Conservation (phyloP, 1,139 yeast genomes). For the Saccharomycopsis hybrid region DNA sequence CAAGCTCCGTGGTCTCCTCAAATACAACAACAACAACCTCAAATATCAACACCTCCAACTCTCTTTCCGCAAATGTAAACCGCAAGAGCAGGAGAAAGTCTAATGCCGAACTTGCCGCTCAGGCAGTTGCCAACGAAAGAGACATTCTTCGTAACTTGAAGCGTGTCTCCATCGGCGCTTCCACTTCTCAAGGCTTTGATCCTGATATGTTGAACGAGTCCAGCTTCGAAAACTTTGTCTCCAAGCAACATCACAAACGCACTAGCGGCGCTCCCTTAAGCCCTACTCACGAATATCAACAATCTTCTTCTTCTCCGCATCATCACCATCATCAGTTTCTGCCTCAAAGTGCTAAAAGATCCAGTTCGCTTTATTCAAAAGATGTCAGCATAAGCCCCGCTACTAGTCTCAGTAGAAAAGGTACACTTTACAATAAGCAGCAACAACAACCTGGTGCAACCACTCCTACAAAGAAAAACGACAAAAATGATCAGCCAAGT, state of each 20-base stretch:
- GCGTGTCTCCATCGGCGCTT: conserved; percentile 40
- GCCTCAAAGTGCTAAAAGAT: not conserved
- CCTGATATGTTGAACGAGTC: conserved; percentile 37
- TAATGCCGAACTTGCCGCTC: conserved; percentile 29
- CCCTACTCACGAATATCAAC: not conserved
- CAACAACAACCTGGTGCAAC: not conserved
- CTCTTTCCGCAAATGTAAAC: not conserved
- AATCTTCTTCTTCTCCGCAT: not conserved
- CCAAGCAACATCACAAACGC: conserved; percentile 14
- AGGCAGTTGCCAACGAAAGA: conserved; percentile 44
- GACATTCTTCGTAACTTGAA: conserved; percentile 41
- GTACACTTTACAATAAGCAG: not conserved
- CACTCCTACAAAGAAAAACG: not conserved
- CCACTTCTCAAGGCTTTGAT: conserved; percentile 33
- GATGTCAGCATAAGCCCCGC: not conserved
- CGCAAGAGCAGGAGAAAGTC: conserved; percentile 24
- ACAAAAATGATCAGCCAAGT: not conserved
- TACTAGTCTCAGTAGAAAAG: not conserved
- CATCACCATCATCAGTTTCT: not conserved
- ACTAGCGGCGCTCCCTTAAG: not conserved
- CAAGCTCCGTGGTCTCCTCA: not conserved
- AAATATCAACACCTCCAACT: conserved; percentile 4
- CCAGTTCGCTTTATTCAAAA: not conserved
- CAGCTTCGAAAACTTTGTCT: conserved; percentile 20
- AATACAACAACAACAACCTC: not conserved